Percentiles rank a stretch among this genome's conserved stretches.
phyloP scores from a whole-genome alignment of 148 eudicot genomes.

The Bassia scoparia region DNA sequence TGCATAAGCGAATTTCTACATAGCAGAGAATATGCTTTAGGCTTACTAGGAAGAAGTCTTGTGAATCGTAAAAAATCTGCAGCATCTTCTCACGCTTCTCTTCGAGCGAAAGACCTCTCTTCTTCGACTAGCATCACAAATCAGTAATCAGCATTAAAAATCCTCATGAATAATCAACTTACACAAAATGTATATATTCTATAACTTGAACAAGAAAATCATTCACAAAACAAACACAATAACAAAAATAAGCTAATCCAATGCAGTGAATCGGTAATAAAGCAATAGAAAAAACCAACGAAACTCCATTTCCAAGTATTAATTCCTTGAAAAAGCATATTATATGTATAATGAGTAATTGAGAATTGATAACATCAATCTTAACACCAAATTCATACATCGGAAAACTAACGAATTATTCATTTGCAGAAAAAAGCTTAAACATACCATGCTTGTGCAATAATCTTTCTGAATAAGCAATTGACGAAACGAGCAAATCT shows the following conservation, averaged over 20 bases:
- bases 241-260: neutral
- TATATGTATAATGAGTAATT: too few species aligned
- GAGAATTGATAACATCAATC: too few species aligned
- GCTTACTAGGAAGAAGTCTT: slow-evolving; percentile 94
- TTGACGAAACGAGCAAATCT: too few species aligned
- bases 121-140: slow-evolving; percentile 65
- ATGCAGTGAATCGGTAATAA: neutral
- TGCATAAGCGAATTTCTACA: neutral
- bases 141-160: neutral
- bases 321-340: too few species aligned
- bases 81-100: slow-evolving; percentile 97
- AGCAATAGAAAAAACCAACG: neutral
- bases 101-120: slow-evolving; percentile 92
- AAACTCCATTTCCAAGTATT: neutral
- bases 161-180: neutral
- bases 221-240: slow-evolving; percentile 2
- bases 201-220: neutral
- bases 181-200: neutral
- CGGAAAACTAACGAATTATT: too few species aligned
- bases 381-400: too few species aligned
- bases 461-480: too few species aligned
- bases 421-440: too few species aligned
- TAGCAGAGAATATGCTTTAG: slow-evolving; percentile 1
- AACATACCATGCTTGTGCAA: too few species aligned
- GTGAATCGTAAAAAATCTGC: slow-evolving; percentile 90